phyloP scores from a whole-genome alignment of 805 yeast species.

The Starmerella apicola region DNA sequence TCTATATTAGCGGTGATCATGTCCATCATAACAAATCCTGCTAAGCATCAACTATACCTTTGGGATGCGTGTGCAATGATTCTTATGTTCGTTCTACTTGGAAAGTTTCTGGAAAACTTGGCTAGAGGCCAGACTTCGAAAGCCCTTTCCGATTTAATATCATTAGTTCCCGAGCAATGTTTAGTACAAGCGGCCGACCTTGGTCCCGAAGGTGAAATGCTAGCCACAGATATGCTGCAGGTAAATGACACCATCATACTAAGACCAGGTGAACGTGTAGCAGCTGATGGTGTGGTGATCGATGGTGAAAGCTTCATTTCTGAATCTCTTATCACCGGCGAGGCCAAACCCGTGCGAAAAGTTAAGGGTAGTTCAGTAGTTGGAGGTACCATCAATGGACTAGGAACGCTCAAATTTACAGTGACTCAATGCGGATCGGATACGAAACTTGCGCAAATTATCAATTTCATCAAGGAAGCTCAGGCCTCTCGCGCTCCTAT shows the following conservation, averaged over 20 bases:
- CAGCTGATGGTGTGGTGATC: conserved; percentile 79
- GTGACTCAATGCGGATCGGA: conserved; percentile 67
- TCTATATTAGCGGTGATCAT: conserved; percentile 52
- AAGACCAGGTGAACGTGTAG: conserved; percentile 75
- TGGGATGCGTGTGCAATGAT: conserved; percentile 86
- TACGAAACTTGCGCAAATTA: conserved; percentile 80
- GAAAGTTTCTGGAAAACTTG: conserved; percentile 80
- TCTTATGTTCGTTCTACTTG: conserved; percentile 69
- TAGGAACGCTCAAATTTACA: conserved; percentile 53
- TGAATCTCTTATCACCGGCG: conserved; percentile 89
- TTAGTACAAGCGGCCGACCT: conserved; percentile 30
- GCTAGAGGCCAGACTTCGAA: conserved; percentile 92
- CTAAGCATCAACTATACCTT: conserved; percentile 27
- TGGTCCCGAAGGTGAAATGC: conserved; percentile 24
- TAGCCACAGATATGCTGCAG: conserved; percentile 71
- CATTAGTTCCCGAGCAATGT: conserved; percentile 70
- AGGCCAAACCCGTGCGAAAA: conserved; percentile 64
- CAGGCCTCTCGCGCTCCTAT: conserved; percentile 83
- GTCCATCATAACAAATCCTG: conserved; percentile 28
- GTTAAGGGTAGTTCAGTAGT: conserved; percentile 47
- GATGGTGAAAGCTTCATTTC: conserved; percentile 74
- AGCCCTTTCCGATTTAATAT: conserved; percentile 68
- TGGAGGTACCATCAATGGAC: conserved; percentile 86
- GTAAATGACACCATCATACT: conserved; percentile 63
- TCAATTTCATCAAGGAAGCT: conserved; percentile 74